Conservation (phyloP, 495 filamentous ascomycete genomes). For the Aspergillus bertholletiae region DNA sequence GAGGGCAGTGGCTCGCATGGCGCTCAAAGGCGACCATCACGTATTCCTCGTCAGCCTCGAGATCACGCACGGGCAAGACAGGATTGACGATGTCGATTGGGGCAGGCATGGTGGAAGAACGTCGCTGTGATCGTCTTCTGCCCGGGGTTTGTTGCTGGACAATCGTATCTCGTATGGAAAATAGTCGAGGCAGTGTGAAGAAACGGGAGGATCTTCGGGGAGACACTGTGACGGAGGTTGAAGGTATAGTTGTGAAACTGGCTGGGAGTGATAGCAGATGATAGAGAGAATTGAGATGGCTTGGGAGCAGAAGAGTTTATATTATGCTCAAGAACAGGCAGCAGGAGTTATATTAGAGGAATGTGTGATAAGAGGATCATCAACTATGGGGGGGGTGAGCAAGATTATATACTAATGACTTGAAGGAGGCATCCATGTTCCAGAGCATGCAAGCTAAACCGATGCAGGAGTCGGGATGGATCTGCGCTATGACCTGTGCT, state of each 20-base stretch:
- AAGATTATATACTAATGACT: slow-evolving; percentile 2
- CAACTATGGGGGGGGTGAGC: background rate
- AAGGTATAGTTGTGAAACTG: background rate
- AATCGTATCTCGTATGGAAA: slow-evolving; percentile 20
- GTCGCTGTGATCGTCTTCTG: slow-evolving; percentile 13
- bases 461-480: background rate
- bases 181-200: slow-evolving; percentile 18
- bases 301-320: background rate
- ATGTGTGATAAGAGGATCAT: background rate
- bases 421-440: slow-evolving; percentile 11
- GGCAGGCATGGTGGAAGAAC: slow-evolving; percentile 33
- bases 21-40: slow-evolving; percentile 36
- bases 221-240: slow-evolving; percentile 34
- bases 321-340: background rate
- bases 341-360: background rate
- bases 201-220: slow-evolving; percentile 22
- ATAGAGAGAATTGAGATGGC: background rate
- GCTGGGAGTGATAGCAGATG: background rate
- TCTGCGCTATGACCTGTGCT: slow-evolving; percentile 13
- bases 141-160: slow-evolving; percentile 17
- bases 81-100: slow-evolving; percentile 21
- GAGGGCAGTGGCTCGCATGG: slow-evolving; percentile 40
- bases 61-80: slow-evolving; percentile 36
- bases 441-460: background rate
- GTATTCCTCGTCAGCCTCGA: slow-evolving; percentile 40